phyloP scores from a whole-genome alignment of 192 early-diverging fungal genomes.

The Backusella liffmaniae region DNA sequence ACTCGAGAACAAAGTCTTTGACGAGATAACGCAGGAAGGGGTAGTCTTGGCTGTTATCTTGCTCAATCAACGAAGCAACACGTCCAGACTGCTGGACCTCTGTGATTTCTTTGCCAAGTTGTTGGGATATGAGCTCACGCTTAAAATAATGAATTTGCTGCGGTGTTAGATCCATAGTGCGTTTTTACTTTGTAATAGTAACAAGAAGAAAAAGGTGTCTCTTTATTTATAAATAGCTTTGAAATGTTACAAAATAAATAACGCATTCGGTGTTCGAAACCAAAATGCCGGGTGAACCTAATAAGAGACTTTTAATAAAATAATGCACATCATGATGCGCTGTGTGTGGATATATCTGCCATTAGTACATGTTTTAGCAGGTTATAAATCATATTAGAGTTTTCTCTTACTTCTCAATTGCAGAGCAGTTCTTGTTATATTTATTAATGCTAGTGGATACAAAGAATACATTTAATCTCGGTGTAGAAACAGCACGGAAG shows the following conservation, averaged over 20 bases:
- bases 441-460: no score
- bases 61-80: constrained; percentile 21
- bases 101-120: constrained; percentile 45
- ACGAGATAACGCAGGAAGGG: constrained; percentile 54
- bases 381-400: no score
- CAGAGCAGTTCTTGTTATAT: no score
- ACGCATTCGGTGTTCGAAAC: background rate
- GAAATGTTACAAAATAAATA: background rate
- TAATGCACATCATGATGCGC: no score
- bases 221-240: background rate
- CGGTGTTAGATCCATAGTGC: background rate
- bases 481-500: no score
- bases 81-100: constrained; percentile 21
- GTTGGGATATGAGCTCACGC: constrained; percentile 44
- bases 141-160: constrained; percentile 57
- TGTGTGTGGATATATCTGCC: no score
- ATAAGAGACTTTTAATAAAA: no score
- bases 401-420: no score
- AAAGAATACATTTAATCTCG: no score
- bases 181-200: background rate
- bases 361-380: no score
- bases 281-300: background rate
- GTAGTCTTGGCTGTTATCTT: constrained; percentile 23
- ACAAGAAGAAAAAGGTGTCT: background rate
- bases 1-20: constrained; percentile 42